Evolutionary conservation across 495 filamentous ascomycete genomes (phyloP), one percentile per base, ranked within the genome.

Genomic region (Aspergillus bertholletiae): DNA sequence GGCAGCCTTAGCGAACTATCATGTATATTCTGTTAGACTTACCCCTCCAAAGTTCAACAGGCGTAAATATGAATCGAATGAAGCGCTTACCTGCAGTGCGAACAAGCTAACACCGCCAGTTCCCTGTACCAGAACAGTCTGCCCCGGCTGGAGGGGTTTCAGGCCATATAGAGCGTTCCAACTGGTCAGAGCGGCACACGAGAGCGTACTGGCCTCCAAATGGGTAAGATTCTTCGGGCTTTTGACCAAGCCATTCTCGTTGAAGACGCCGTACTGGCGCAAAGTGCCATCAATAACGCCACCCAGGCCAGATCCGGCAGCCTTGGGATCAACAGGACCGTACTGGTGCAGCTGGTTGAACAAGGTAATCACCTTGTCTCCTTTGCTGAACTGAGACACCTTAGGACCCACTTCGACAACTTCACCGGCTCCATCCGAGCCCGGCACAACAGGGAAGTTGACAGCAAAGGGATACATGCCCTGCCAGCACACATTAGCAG

Each of bases 111-210:
- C 89, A 55, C 90, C 89, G 2, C 90, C 90, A 5, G 88, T 92
- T 24, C 90, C 90, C 62, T 92, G 88, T 3, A 88, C 87, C 20
- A 96, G 67, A 1, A 96, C 88, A 3, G 69, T 75, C 49, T 93
- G 75, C 1, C 89, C 90, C 0, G 86, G 83, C 67, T 79, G 82
- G 51, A 94, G 57, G 0, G 70, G 62, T 66, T 77, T 84, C 32
- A 92, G 56, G 0, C 89, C 90, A 55, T 88, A 94, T 5, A 96
- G 72, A 7, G 82, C 87, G 56, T 94, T 94, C 90, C 90, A 96
- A 12, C 83, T 84, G 3, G 90, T 94, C 45, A 94, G 57, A 1
- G 75, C 90, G 0, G 90, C 89, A 57, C 89, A 94, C 0, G 78
- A 60, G 7, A 96, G 74, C 0, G 88, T 88, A 43, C 82, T 79